Evolutionary conservation across 176 grass and related monocot species (phyloP), one percentile per base, ranked within the genome.

Genomic region (Lolium perenne): DNA sequence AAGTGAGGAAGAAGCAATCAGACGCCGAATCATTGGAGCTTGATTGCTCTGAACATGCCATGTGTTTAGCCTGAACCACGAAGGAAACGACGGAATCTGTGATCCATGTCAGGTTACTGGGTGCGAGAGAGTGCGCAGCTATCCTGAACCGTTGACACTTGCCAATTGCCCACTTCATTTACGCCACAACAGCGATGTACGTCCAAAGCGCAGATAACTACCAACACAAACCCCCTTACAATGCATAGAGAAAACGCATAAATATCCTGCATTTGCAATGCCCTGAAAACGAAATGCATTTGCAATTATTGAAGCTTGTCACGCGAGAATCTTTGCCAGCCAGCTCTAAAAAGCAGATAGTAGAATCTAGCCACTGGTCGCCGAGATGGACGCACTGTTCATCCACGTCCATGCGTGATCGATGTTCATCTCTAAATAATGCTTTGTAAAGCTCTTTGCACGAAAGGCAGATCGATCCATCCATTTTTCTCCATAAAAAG

Each of bases 261-360:
- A 22, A 53, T 4, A 63, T 67, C 9, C 60, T 67, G 43, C 21
- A 17, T n/a, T 18, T 56, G 8, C 4, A 43, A 43, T 7, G 46
- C 38, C 68, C 47, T 10, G 63, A 78, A 78, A 79, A 72, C 53
- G 74, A 83, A 18, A 12, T 32, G 78, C 43, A 67, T 38, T 51
- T 12, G 49, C 49, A 26, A 89, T 89, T 66, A 88, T 84, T 84
- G 43, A 65, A 89, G 68, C 59, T 0, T 56, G 17, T 5, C 71
- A 64, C 11, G 13, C 10, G 6, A 29, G 76, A 84, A 84, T 74
- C 29, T 88, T 35, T 20, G 0, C 25, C 63, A 49, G 61, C 25
- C 26, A 66, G 63, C 63, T 65, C 25, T 66, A 66, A 16, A 66
- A 13, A 38, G 63, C 0, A 8, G 26, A 66, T 16, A 0, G 12